Percentiles rank a stretch among this genome's conserved stretches.
Evolutionary conservation across 2,329 filamentous ascomycete genomes (phyloP).

Genomic region (Talaromyces sp.): DNA sequence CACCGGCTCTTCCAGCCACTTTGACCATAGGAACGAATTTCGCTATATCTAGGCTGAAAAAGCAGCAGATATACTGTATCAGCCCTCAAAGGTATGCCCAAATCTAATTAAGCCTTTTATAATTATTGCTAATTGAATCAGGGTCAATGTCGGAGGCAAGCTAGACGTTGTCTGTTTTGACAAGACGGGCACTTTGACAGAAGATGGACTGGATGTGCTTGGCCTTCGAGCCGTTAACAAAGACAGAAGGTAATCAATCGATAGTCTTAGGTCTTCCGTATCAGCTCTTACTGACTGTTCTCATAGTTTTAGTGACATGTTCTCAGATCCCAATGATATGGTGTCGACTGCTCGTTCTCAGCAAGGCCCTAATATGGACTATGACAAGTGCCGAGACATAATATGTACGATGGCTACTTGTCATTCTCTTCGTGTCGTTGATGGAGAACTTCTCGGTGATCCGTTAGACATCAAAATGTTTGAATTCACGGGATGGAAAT

Average conservation of each 20-base stretch:
- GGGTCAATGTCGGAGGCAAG: conserved; percentile 95
- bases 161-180: conserved; percentile 96
- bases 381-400: conserved; percentile 63
- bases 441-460: conserved; percentile 85
- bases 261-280: neutral
- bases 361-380: conserved; percentile 58
- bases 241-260: conserved; percentile 41
- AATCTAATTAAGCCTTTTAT: neutral
- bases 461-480: conserved; percentile 98
- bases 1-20: conserved; percentile 88
- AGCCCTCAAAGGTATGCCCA: conserved; percentile 68
- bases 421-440: conserved; percentile 82
- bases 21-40: conserved; percentile 97
- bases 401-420: conserved; percentile 97
- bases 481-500: conserved; percentile 89
- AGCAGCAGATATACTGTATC: conserved; percentile 93
- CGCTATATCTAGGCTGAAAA: conserved; percentile 78
- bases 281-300: conserved; percentile 18
- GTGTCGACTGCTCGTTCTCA: conserved; percentile 55
- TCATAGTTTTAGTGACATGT: conserved; percentile 67
- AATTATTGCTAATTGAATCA: conserved; percentile 9
- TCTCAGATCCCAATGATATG: conserved; percentile 62
- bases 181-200: conserved; percentile 96
- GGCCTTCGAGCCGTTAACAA: conserved; percentile 76
- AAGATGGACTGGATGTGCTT: conserved; percentile 91